These are phyloP conservation scores for Globisporangium megalacanthum DNA, from an alignment of 352 stramenopile genomes.

Conservation along the genomic window DNA sequence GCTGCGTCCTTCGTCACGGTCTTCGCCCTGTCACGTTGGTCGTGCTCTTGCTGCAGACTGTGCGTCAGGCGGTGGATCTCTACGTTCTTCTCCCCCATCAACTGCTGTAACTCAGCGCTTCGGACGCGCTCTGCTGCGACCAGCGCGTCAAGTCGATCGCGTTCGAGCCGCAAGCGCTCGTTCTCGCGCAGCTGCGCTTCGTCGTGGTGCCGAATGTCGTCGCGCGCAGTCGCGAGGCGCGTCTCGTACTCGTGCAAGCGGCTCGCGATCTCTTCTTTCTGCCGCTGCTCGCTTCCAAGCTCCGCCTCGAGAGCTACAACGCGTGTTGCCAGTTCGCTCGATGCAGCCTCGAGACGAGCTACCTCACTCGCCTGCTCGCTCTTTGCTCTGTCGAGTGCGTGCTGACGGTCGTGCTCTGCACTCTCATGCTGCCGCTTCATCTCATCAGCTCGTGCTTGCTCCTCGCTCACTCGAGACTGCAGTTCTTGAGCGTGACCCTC, in stretches of 20 bases:
- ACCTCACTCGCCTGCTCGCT: constrained; percentile 18
- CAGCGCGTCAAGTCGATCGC: constrained; percentile 23
- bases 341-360: constrained; percentile 6
- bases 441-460: constrained; percentile 10
- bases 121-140: constrained; percentile 47
- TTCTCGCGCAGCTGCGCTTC: constrained; percentile 51
- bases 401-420: constrained; percentile 8
- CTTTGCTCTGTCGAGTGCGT: constrained; percentile 3
- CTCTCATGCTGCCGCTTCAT: constrained; percentile 13
- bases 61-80: constrained; percentile 42
- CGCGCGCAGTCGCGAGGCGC: constrained; percentile 59
- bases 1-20: not conserved
- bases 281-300: constrained; percentile 39
- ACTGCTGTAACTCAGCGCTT: constrained; percentile 42
- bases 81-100: constrained; percentile 72
- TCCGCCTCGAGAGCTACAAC: constrained; percentile 24
- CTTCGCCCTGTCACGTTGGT: not conserved
- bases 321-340: constrained; percentile 22
- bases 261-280: constrained; percentile 60
- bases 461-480: constrained; percentile 19
- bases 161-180: constrained; percentile 31
- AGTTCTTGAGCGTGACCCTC: constrained; percentile 31
- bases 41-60: constrained; percentile 15
- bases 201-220: constrained; percentile 70
- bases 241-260: constrained; percentile 70